Conservation (phyloP, 768 basidiomycete genomes). For the Termitomyces sp. region DNA sequence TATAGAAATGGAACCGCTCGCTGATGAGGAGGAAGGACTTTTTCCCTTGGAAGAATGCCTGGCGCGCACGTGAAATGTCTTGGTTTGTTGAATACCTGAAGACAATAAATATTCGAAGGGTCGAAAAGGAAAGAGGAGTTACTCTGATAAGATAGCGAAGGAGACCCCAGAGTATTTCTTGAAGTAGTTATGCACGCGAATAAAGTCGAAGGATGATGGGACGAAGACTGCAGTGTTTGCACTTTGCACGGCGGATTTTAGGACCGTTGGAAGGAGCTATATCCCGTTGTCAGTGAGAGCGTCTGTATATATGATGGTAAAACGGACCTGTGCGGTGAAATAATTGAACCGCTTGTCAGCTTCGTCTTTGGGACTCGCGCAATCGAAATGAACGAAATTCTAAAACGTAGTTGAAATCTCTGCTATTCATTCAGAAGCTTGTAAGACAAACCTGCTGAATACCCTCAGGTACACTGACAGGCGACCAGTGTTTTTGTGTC, state of each 20-base stretch:
- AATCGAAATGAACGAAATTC: constrained; percentile 76
- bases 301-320: background rate
- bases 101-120: background rate
- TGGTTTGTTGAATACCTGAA: constrained; percentile 85
- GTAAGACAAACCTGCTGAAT: constrained; percentile 61
- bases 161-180: constrained; percentile 64
- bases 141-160: constrained; percentile 91
- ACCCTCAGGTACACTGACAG: constrained; percentile 77
- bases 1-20: constrained; percentile 98
- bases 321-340: constrained; percentile 76
- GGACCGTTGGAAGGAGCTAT: constrained; percentile 73
- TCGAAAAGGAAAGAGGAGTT: constrained; percentile 15
- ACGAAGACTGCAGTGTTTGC: constrained; percentile 85
- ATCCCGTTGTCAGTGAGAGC: background rate
- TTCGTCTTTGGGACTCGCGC: constrained; percentile 66
- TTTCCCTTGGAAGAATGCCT: constrained; percentile 86
- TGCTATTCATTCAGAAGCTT: background rate
- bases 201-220: constrained; percentile 95
- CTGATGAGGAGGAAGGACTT: constrained; percentile 86
- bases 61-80: constrained; percentile 91
- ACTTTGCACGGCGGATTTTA: constrained; percentile 93
- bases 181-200: constrained; percentile 85
- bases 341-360: constrained; percentile 81
- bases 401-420: constrained; percentile 22
- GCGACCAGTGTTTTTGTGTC: constrained; percentile 61